phyloP scores from a whole-genome alignment of 2,329 filamentous ascomycete genomes.

The Colletotrichum caudatum region DNA sequence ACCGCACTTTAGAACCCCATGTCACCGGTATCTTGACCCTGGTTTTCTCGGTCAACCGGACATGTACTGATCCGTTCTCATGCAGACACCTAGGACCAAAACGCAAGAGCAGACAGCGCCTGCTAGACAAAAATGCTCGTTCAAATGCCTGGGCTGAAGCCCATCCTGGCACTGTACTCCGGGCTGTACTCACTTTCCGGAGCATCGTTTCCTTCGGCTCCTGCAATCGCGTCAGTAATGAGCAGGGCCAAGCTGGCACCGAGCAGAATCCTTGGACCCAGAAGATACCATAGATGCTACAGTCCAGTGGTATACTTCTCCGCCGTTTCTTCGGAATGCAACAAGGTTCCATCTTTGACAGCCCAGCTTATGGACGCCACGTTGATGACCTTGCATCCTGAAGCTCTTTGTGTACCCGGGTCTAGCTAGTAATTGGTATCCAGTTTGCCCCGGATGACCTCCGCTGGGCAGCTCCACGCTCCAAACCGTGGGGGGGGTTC shows the following conservation, averaged over 20 bases:
- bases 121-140: constrained; percentile 47
- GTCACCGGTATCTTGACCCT: constrained; percentile 17
- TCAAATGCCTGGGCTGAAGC: constrained; percentile 50
- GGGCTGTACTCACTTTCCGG: constrained; percentile 47
- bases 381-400: constrained; percentile 61
- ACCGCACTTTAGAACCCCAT: not conserved
- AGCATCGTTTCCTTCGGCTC: constrained; percentile 52
- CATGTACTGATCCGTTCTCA: not conserved
- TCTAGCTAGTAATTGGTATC: not conserved
- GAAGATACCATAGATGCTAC: constrained; percentile 64
- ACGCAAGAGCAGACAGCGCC: not conserved
- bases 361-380: constrained; percentile 57
- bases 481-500: no score
- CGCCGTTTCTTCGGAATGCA: constrained; percentile 55
- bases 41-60: constrained; percentile 24
- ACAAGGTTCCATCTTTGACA: constrained; percentile 53
- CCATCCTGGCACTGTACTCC: constrained; percentile 51
- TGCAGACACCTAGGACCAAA: constrained; percentile 1
- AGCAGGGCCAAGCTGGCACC: no score
- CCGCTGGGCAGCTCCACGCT: constrained; percentile 52
- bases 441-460: constrained; percentile 58
- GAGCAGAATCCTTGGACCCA: constrained; percentile 54
- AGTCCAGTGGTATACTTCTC: constrained; percentile 59
- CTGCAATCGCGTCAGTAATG: constrained; percentile 39
- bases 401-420: constrained; percentile 59